Evolutionary conservation across 1,284 basidiomycete genomes (phyloP), one percentile per base, ranked within the genome.

Genomic region (Mixia osmundae): DNA sequence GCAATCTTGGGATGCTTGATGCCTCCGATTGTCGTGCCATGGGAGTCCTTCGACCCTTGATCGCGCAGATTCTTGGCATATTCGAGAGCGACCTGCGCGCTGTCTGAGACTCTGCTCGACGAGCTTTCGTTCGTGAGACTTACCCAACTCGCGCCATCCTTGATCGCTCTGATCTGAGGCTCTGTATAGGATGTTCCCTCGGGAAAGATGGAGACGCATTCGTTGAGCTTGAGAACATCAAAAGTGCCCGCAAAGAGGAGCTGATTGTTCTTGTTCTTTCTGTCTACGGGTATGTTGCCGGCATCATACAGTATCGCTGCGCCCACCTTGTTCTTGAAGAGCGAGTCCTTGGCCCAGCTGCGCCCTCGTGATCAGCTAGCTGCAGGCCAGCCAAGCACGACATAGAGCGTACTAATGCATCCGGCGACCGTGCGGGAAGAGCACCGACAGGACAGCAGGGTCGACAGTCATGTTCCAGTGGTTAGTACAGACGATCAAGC

Each of bases 251-350:
- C 67, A 60, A 91, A 89, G n/a, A 95, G 63, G 22, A 70, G 65
- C 46, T 77, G 76, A 42, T 82, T 74, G 60, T 89, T 78, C 59
- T 79, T 85, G 45, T 66, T 78, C 60, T 79, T 80, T 39, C 87
- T 69, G 56, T 91, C 85, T 28, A 95, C 87, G 23, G 85, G 83
- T 45, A 95, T 87, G 55, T 91, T 91, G 14, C 89, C 83, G 4
- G 83, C 76, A 42, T 76, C 76, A 38, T 68, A 67, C n/a, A 95
- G 64, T 40, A 94, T 66, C 44, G 67, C 72, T 20, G 67, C 64
- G 35, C 74, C 62, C 12, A 71, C 55, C 2, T 76, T 77, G 54
- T 85, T 73, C 19, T 61, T 66, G 56, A 89, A 91, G 39, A 94
- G 60, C 10, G 57, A 58, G 48, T 60, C 58, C 42, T 61, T 61